Evolutionary conservation across 1,284 basidiomycete genomes (phyloP), one percentile per base, ranked within the genome.

Genomic region (Xanthoconium separans): DNA sequence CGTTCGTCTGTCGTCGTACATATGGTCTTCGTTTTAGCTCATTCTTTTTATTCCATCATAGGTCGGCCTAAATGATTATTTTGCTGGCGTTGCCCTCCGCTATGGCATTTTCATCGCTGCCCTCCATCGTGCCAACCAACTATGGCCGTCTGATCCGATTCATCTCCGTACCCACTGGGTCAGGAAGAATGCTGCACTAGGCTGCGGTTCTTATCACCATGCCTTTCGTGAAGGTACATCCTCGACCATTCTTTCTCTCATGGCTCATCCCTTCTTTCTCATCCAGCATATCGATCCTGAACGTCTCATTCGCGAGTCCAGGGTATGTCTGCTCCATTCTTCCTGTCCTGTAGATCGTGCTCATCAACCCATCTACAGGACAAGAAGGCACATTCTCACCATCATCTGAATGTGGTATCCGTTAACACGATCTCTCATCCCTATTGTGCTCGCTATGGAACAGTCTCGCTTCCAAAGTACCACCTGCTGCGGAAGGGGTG

Each of bases 101-200:
- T 96, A 96, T 68, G 92, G 91, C 4, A 87, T 95, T 51, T 81
- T 86, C 10, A 76, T 95, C 46, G 79, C 90, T 13, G 85, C 89
- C n/a, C 77, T 98, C 13, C 85, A 93, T 44, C 81, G 84, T 60
- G 85, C 85, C 40, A 98, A 98, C 71, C 91, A 94, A 58, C 77
- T 98, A 6, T 97, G 94, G 94, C 72, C 91, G 2, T 88, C 89
- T 15, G 95, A 97, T 68, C 81, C 91, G 0, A 89, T 98, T 46
- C 91, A 95, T 70, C 79, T 94, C 34, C 87, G 93, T 39, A 85
- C 85, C 22, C 22, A 4, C 22, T 22, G 22, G 22, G 22, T 5
- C 27, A 27, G 27, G 27, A 27, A 27, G 27, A 6, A 1, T 7
- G 27, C 27, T 27, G 3, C 27, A 27, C 27, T 27, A 27, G 27